Evolutionary conservation across 148 eudicot species (phyloP).

Genomic region (Rhododendron vialii): DNA sequence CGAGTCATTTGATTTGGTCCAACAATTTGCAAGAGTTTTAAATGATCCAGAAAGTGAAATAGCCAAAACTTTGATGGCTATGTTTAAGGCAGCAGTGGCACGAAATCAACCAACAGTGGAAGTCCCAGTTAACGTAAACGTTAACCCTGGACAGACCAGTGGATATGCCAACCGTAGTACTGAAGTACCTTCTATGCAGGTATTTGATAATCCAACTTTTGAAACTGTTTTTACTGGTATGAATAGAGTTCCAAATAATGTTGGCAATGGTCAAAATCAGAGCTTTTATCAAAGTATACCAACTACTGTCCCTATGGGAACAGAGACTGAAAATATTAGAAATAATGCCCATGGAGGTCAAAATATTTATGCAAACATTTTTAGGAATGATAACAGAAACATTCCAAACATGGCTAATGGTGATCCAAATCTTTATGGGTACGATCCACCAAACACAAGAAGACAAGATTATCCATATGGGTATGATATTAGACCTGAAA

Average conservation of each 20-base stretch:
- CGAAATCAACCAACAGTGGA: too few species aligned
- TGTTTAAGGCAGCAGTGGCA: too few species aligned
- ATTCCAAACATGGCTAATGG: not conserved
- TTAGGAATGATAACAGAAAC: too few species aligned
- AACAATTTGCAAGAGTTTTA: too few species aligned
- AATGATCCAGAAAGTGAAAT: too few species aligned
- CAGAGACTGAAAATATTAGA: too few species aligned
- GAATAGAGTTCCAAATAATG: not conserved
- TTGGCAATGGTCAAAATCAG: not conserved
- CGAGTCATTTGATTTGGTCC: too few species aligned
- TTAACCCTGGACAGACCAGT: too few species aligned
- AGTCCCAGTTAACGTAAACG: too few species aligned
- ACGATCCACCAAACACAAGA: not conserved
- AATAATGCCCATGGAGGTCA: not conserved
- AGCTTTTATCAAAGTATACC: not conserved
- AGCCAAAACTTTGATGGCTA: too few species aligned
- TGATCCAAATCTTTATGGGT: not conserved
- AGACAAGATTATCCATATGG: not conserved
- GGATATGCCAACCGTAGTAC: too few species aligned
- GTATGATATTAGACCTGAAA: not conserved
- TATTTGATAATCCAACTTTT: not conserved
- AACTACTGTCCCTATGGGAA: not conserved
- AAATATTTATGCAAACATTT: too few species aligned
- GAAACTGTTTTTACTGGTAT: not conserved
- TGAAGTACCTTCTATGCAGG: not conserved